Evolutionary conservation across 352 stramenopile genomes (phyloP).

Genomic region (Phytophthora sp.): DNA sequence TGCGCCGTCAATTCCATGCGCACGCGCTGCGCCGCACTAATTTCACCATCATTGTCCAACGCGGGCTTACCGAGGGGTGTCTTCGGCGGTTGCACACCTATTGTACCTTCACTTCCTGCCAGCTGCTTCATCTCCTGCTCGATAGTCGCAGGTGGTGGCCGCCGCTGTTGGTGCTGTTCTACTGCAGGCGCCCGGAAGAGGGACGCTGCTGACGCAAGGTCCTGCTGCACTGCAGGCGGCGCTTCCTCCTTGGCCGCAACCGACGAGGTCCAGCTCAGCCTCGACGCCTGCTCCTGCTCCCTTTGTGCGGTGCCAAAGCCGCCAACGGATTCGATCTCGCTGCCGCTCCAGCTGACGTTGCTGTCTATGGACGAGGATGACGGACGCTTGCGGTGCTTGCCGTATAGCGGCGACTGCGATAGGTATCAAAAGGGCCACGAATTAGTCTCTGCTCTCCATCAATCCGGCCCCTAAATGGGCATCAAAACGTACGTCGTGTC

Average conservation of each 20-base stretch:
- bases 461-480: neutral
- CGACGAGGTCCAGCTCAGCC: conserved; percentile 33
- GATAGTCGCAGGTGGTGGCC: neutral
- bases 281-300: conserved; percentile 23
- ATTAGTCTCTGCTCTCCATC: conserved; percentile 6
- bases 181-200: conserved; percentile 13
- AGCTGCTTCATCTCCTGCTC: conserved; percentile 10
- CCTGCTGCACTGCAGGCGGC: conserved; percentile 9
- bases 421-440: neutral
- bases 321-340: conserved; percentile 37
- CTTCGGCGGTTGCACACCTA: conserved; percentile 53
- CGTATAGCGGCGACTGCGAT: conserved; percentile 44
- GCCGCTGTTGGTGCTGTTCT: neutral
- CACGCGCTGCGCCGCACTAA: conserved; percentile 65
- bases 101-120: conserved; percentile 1
- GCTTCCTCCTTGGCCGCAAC: conserved; percentile 23
- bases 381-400: conserved; percentile 46
- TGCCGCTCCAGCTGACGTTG: conserved; percentile 49
- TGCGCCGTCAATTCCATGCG: conserved; percentile 61
- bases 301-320: conserved; percentile 7
- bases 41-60: conserved; percentile 34
- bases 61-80: conserved; percentile 50
- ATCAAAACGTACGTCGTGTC: conserved; percentile 38
- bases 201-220: conserved; percentile 11
- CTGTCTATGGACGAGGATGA: conserved; percentile 45